Evolutionary conservation across 1,284 basidiomycete genomes (phyloP).

Genomic region (Cutaneotrichosporon curvatum): DNA sequence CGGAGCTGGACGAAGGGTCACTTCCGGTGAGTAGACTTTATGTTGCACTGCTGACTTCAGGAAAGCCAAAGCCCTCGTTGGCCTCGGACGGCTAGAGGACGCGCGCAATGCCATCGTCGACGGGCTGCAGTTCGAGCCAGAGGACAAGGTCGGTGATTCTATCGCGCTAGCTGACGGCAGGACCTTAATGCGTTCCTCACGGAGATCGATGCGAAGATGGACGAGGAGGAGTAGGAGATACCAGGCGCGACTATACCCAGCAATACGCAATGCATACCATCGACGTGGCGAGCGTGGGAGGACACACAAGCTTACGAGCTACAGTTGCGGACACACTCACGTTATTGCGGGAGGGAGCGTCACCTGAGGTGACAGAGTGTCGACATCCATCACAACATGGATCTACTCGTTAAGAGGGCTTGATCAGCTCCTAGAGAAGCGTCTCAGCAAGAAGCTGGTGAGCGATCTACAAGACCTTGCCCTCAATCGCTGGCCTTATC

Average conservation of each 20-base stretch:
- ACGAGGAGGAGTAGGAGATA: neutral
- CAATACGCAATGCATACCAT: neutral
- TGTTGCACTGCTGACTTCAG: conserved; percentile 12
- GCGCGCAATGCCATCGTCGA: conserved; percentile 74
- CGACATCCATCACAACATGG: too few species aligned
- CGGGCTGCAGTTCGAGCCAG: conserved; percentile 83
- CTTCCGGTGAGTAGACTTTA: conserved; percentile 71
- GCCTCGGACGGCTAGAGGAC: conserved; percentile 63
- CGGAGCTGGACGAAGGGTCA: conserved; percentile 91
- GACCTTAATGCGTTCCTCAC: conserved; percentile 36
- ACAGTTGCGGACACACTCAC: too few species aligned
- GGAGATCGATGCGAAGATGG: conserved; percentile 27
- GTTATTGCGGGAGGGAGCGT: too few species aligned
- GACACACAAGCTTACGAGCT: too few species aligned
- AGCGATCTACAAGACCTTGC: too few species aligned
- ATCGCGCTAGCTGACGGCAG: conserved; percentile 4
- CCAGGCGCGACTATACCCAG: neutral
- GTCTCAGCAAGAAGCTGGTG: too few species aligned
- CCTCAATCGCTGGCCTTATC: too few species aligned
- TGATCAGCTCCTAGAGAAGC: too few species aligned
- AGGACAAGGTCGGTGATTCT: conserved; percentile 55
- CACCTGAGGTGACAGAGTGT: too few species aligned
- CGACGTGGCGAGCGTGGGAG: neutral
- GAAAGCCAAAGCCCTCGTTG: conserved; percentile 58
- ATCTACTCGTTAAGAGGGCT: too few species aligned